Conservation (phyloP, 2,329 filamentous ascomycete genomes). For the Paramyrothecium sp. region DNA sequence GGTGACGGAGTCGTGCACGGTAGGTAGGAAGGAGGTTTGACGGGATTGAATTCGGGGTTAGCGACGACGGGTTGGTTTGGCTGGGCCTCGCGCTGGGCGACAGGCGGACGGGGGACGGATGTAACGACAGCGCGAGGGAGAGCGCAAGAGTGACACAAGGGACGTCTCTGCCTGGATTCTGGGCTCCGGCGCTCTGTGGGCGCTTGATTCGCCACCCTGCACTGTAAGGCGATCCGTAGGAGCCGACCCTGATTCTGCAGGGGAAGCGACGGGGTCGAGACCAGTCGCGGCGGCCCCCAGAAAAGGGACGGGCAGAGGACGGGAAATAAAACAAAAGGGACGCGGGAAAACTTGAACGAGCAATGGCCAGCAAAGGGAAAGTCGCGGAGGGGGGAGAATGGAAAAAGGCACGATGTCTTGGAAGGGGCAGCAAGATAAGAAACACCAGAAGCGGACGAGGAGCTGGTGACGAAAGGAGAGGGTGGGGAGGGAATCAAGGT, state of each 20-base stretch:
- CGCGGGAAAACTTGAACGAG: not conserved
- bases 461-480: not conserved
- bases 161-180: not conserved
- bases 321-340: not conserved
- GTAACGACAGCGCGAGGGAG: not conserved
- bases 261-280: too few species aligned
- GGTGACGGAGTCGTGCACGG: not conserved
- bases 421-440: not conserved
- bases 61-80: not conserved
- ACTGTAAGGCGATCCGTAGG: not conserved
- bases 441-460: not conserved
- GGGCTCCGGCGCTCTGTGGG: too few species aligned
- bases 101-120: not conserved
- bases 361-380: not conserved
- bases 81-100: not conserved
- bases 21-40: not conserved
- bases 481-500: not conserved
- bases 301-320: not conserved
- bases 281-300: not conserved
- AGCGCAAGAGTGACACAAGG: not conserved
- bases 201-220: not conserved
- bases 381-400: not conserved
- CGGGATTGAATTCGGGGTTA: not conserved
- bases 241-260: too few species aligned
- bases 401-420: not conserved